Evolutionary conservation across 2,329 filamentous ascomycete species (phyloP), one percentile per base, ranked within the genome.

Genomic region (Phaeomoniella chlamydospora): DNA sequence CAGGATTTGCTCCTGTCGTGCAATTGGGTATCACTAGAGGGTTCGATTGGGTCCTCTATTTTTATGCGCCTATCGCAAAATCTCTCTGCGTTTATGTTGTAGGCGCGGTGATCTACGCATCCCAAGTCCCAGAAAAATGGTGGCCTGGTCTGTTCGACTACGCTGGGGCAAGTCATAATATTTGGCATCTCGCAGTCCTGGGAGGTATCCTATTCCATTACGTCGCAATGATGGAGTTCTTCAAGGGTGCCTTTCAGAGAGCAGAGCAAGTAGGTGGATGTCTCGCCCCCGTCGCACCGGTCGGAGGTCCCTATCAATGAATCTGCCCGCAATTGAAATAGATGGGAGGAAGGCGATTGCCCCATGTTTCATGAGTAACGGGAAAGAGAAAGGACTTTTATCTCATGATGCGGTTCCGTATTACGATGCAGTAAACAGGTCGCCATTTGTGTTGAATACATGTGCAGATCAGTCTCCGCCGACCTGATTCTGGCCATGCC

Each of bases 121-220:
- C 79, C 55, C 88, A 94, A 58, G 70, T 94, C 1, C 90, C 90
- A 2, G 90, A 98, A 64, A 71, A 87, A 42, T 98, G 86, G 81
- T 80, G 70, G 47, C 90, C 90, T 0, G 90, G 90, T 34, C 74
- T 80, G 54, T 98, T 98, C 49, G 90, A 98, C 58, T 96, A 96
- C 54, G 70, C 92, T 29, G 90, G 90, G 29, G 87, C 85, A 32
- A 92, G 84, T 56, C 90, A 98, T 61, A 98, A 98, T 57, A 76
- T 98, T 39, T 98, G 90, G 90, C 90, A 98, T 58, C 61, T 93
- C 19, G 90, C 90, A 5, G 90, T 98, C 9, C 65, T 98, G 17
- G 85, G 87, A 12, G 90, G 90, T 9, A 98, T 98, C 39, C 59
- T 96, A n/a, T 96, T 94, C 56, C 90, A 98, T 58, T 98, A 96